phyloP scores from a whole-genome alignment of 257 asterid genomes.

The Agastache rugosa region DNA sequence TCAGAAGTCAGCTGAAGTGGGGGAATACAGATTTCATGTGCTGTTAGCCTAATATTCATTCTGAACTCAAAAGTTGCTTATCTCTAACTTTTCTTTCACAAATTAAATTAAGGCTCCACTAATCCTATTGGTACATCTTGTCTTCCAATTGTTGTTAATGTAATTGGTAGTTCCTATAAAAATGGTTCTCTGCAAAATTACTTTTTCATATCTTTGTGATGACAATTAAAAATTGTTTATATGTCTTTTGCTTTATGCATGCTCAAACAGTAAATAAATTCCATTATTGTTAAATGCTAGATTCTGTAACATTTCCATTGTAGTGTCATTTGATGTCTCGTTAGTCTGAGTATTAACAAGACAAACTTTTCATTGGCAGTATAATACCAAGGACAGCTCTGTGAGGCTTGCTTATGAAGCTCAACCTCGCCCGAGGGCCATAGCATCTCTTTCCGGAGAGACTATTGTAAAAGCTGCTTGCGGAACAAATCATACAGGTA shows the following conservation, averaged over 20 bases:
- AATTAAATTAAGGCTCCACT: background rate
- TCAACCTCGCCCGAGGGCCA: constrained; percentile 90
- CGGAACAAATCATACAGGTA: constrained; percentile 97
- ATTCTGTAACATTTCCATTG: constrained; percentile 3
- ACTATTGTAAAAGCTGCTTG: constrained; percentile 93
- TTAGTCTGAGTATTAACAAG: constrained; percentile 19
- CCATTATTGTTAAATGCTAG: background rate
- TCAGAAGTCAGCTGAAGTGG: background rate
- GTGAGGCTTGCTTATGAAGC: constrained; percentile 98
- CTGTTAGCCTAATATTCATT: background rate
- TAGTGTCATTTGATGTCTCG: background rate
- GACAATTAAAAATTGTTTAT: constrained; percentile 3
- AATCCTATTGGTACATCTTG: background rate
- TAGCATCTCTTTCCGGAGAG: constrained; percentile 85
- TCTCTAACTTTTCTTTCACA: background rate
- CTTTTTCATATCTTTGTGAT: constrained; percentile 8
- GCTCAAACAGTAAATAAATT: background rate
- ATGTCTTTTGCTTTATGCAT: constrained; percentile 14
- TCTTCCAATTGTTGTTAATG: background rate
- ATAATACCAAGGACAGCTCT: constrained; percentile 93
- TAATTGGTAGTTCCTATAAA: background rate
- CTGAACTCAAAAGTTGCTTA: background rate
- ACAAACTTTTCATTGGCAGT: constrained; percentile 53
- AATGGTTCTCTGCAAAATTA: constrained; percentile 8
- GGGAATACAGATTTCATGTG: background rate